Evolutionary conservation across 257 asterid species (phyloP).

Genomic region (Handroanthus guayacan): DNA sequence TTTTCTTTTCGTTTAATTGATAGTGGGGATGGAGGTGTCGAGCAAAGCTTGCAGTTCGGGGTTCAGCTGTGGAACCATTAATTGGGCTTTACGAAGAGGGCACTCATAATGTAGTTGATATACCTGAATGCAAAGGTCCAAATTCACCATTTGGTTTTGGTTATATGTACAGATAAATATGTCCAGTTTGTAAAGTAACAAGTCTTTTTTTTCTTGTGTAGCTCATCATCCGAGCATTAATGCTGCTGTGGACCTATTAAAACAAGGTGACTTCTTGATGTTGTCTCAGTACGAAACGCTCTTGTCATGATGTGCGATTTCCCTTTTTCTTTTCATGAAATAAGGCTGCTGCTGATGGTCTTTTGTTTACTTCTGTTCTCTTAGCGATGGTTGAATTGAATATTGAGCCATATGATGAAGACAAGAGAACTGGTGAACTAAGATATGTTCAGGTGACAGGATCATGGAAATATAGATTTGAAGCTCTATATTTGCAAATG

Average conservation of each 20-base stretch:
- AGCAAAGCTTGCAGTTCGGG: conserved; percentile 92
- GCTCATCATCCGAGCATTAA: conserved; percentile 97
- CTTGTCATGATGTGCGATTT: conserved; percentile 1
- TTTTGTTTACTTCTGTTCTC: background rate
- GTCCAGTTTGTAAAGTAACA: conserved; percentile 17
- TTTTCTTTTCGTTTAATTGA: background rate
- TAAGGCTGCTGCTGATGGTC: conserved; percentile 29
- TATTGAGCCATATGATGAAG: conserved; percentile 87
- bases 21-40: conserved; percentile 99
- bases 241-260: conserved; percentile 81
- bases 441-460: conserved; percentile 87
- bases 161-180: background rate
- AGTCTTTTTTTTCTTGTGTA: conserved; percentile 42
- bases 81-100: conserved; percentile 92
- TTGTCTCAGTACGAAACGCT: conserved; percentile 18
- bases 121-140: conserved; percentile 89
- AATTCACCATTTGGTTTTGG: background rate
- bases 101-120: conserved; percentile 82
- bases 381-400: conserved; percentile 71
- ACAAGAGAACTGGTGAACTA: conserved; percentile 82
- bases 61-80: conserved; percentile 68
- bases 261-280: conserved; percentile 54
- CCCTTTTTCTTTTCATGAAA: background rate
- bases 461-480: conserved; percentile 22
- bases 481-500: conserved; percentile 9